Percentiles rank a stretch among this genome's conserved stretches.
phyloP scores from a whole-genome alignment of 2,329 filamentous ascomycete genomes.

The Hyphodiscus sp. region DNA sequence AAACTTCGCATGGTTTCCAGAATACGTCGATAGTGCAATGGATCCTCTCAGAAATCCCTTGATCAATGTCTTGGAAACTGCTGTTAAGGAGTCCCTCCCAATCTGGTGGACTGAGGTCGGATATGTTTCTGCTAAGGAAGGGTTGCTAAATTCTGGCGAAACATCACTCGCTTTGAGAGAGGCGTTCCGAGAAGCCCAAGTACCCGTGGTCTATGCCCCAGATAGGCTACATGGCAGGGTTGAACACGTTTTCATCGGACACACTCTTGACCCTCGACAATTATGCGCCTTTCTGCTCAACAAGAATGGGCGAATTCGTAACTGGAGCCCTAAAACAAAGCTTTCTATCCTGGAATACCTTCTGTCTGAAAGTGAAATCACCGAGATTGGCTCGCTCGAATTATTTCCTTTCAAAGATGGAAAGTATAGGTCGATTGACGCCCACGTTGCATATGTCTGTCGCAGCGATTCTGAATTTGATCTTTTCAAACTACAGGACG shows the following conservation, averaged over 20 bases:
- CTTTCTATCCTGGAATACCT: conserved; percentile 18
- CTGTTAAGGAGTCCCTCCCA: conserved; percentile 10
- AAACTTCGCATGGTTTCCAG: conserved; percentile 18
- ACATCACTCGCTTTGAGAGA: conserved; percentile 9
- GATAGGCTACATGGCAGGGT: conserved; percentile 4
- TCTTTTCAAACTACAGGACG: conserved; percentile 12
- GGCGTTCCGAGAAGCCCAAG: conserved; percentile 18
- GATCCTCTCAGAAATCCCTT: conserved; percentile 12
- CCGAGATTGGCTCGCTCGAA: conserved; percentile 9
- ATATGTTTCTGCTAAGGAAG: conserved; percentile 9
- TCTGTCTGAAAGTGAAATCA: conserved; percentile 4
- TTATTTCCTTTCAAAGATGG: conserved; percentile 23
- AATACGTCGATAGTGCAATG: conserved; percentile 1
- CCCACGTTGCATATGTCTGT: conserved; percentile 10
- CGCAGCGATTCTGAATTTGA: conserved; percentile 15
- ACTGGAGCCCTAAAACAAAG: conserved; percentile 10
- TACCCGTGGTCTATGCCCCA: conserved; percentile 21
- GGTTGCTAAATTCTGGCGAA: conserved; percentile 10
- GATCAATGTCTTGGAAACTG: conserved; percentile 11
- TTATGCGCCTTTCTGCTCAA: conserved; percentile 11
- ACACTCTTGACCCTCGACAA: conserved; percentile 5
- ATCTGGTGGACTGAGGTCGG: conserved; percentile 19
- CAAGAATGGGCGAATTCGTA: background rate
- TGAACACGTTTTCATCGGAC: conserved; percentile 9
- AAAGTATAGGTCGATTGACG: conserved; percentile 11